phyloP scores from a whole-genome alignment of 2,329 filamentous ascomycete genomes.

The Pleurostoma richardsiae region DNA sequence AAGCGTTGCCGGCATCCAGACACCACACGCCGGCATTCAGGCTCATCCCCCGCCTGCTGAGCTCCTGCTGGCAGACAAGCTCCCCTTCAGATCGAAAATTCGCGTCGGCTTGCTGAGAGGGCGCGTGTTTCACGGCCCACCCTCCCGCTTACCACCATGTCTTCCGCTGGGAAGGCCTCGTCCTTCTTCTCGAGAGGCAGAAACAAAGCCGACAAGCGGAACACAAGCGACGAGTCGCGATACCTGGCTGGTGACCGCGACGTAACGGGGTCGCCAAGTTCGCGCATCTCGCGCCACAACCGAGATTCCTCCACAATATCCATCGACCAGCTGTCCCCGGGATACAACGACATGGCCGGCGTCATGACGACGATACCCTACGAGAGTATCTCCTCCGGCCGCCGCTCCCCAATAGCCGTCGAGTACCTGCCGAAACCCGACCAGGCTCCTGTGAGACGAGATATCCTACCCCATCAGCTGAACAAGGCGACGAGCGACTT shows the following conservation, averaged over 20 bases:
- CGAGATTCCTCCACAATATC: slow-evolving; percentile 69
- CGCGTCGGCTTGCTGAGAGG: not conserved
- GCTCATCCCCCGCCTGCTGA: too few species aligned
- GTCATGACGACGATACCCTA: slow-evolving; percentile 87
- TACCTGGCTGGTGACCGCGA: slow-evolving; percentile 54
- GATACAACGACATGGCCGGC: slow-evolving; percentile 70
- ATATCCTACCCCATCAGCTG: slow-evolving; percentile 76
- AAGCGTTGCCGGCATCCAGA: too few species aligned
- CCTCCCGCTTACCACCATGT: slow-evolving; percentile 32
- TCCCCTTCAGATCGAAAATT: not conserved
- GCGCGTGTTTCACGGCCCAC: slow-evolving; percentile 15
- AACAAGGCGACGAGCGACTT: slow-evolving; percentile 75
- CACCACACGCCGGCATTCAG: too few species aligned
- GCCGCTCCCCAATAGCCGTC: slow-evolving; percentile 64
- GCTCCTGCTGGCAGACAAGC: too few species aligned
- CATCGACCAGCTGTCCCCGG: slow-evolving; percentile 61
- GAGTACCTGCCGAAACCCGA: slow-evolving; percentile 69
- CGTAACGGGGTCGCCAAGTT: slow-evolving; percentile 55
- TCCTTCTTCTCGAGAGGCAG: slow-evolving; percentile 83
- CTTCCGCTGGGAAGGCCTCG: slow-evolving; percentile 63
- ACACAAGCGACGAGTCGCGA: slow-evolving; percentile 53
- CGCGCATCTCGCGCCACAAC: slow-evolving; percentile 70
- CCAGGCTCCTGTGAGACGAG: slow-evolving; percentile 57
- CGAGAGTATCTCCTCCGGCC: slow-evolving; percentile 62
- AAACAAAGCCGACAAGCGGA: slow-evolving; percentile 66